Evolutionary conservation across 495 filamentous ascomycete species (phyloP).

Genomic region (Astrothelium macrocarpum): DNA sequence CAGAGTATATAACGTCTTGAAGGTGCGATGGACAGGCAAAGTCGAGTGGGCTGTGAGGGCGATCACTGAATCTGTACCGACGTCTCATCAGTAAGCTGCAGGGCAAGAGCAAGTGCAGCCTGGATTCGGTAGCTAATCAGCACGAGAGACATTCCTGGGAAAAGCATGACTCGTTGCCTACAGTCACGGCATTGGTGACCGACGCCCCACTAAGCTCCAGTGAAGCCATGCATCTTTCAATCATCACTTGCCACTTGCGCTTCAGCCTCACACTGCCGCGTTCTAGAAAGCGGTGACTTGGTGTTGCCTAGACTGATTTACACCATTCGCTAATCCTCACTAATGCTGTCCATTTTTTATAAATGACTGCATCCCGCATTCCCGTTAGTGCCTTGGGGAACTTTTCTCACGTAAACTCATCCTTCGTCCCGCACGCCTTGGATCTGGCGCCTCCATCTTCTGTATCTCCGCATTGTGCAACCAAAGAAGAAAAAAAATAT

Average conservation of each 20-base stretch:
- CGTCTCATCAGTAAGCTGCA: background rate
- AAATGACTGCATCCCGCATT: background rate
- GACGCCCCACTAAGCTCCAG: background rate
- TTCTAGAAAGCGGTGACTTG: background rate
- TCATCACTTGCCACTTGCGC: background rate
- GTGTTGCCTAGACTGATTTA: background rate
- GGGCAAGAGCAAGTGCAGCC: background rate
- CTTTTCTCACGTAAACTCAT: background rate
- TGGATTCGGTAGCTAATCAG: background rate
- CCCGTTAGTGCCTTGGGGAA: background rate
- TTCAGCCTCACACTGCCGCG: background rate
- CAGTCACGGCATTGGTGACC: background rate
- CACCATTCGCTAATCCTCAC: background rate
- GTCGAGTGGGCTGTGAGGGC: background rate
- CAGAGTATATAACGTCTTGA: too few species aligned
- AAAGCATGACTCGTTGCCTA: background rate
- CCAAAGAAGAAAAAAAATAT: background rate
- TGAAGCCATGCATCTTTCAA: background rate
- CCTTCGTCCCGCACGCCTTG: background rate
- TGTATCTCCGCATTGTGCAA: background rate
- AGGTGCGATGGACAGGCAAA: background rate
- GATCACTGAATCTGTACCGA: background rate
- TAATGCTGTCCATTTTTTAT: background rate
- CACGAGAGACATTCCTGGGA: background rate
- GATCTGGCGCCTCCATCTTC: background rate